Percentiles rank a stretch among this genome's conserved stretches.
phyloP scores from a whole-genome alignment of 2,329 filamentous ascomycete species.

The Fusarium agapanthi region DNA sequence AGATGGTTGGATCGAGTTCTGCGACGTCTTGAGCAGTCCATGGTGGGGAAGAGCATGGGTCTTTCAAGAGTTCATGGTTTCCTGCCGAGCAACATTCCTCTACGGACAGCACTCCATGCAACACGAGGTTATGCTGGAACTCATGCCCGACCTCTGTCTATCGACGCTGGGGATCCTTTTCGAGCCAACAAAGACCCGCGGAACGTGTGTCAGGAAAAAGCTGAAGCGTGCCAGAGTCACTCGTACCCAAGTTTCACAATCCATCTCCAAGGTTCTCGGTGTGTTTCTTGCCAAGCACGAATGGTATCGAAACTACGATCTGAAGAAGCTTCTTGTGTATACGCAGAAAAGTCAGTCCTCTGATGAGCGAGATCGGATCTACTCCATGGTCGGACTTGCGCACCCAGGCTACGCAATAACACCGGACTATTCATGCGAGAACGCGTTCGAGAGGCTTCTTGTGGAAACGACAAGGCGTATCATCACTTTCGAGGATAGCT shows the following conservation, averaged over 20 bases:
- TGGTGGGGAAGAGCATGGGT: neutral
- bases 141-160: neutral
- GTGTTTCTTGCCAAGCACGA: neutral
- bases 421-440: neutral
- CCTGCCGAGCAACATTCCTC: neutral
- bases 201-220: neutral
- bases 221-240: neutral
- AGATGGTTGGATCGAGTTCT: neutral
- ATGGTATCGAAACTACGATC: neutral
- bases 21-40: rapidly evolving
- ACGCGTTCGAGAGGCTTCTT: rapidly evolving
- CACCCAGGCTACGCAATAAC: neutral
- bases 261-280: neutral
- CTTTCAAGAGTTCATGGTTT: neutral
- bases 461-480: neutral
- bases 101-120: neutral
- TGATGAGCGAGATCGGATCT: neutral
- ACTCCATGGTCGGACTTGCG: neutral
- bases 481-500: neutral
- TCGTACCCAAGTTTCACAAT: rapidly evolving
- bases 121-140: neutral
- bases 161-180: neutral
- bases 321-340: neutral
- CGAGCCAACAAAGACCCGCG: neutral
- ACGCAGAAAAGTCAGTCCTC: neutral